Evolutionary conservation across 192 early-diverging fungal genomes (phyloP).

Genomic region (Linnemannia schmuckeri): DNA sequence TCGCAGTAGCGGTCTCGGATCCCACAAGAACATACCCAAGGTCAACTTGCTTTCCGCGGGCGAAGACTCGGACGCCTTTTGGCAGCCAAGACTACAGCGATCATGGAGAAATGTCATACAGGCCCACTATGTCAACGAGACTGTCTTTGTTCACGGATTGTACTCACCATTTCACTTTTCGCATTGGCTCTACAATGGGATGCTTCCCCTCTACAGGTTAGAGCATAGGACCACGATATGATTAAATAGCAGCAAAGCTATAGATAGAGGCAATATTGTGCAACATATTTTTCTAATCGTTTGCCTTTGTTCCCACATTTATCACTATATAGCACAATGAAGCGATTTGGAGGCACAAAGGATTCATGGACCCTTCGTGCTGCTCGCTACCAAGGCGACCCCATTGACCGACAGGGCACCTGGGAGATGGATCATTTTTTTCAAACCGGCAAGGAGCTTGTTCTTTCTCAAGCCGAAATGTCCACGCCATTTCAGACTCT

Average conservation of each 20-base stretch:
- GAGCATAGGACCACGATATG: too few relatives aligned
- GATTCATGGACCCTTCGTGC: background rate
- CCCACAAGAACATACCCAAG: background rate
- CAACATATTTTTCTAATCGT: background rate
- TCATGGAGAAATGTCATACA: background rate
- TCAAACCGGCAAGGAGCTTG: conserved; percentile 19
- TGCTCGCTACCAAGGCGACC: background rate
- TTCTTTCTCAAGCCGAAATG: conserved; percentile 6
- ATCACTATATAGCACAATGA: conserved; percentile 8
- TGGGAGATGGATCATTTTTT: conserved; percentile 28
- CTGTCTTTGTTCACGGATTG: conserved; percentile 55
- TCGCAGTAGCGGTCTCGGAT: background rate
- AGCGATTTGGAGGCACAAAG: conserved; percentile 14
- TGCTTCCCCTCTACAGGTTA: conserved; percentile 55
- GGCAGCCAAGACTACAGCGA: conserved; percentile 11
- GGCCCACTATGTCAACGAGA: conserved; percentile 49
- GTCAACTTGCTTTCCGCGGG: conserved; percentile 26
- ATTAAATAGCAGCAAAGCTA: too few relatives aligned
- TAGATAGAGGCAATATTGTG: too few relatives aligned
- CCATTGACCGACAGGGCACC: background rate
- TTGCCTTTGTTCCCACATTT: background rate
- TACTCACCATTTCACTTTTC: conserved; percentile 58
- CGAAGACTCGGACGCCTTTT: conserved; percentile 8
- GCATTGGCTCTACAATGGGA: conserved; percentile 58
- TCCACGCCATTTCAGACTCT: conserved; percentile 21